These are phyloP conservation scores for Leucaena leucocephala DNA, from an alignment of 306 rosid genomes.

Conservation along the genomic window DNA sequence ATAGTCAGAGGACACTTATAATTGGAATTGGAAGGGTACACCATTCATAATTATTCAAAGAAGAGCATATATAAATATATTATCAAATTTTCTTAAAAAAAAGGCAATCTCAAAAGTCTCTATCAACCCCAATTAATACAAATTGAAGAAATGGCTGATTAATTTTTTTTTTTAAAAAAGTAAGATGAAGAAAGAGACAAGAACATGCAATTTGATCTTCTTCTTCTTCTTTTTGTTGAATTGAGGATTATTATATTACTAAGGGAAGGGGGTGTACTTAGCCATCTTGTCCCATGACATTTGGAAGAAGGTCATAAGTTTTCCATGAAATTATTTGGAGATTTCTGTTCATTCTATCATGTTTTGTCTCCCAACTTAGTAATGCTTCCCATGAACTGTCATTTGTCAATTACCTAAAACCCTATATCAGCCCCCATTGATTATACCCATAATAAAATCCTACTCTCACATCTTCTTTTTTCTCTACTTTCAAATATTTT, in stretches of 20 bases:
- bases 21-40: too few species aligned
- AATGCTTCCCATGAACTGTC: constrained; percentile 18
- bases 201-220: not conserved
- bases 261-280: not conserved
- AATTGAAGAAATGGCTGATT: not conserved
- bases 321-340: not conserved
- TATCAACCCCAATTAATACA: not conserved
- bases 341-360: not conserved
- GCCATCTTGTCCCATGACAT: not conserved
- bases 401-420: not conserved
- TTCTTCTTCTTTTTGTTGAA: not conserved
- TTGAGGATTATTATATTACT: too few species aligned
- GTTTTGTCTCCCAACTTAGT: not conserved
- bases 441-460: not conserved
- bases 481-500: not conserved
- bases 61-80: too few species aligned
- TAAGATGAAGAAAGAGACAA: not conserved
- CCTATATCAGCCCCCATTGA: not conserved
- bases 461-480: not conserved
- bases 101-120: not conserved
- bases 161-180: not conserved
- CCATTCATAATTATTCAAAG: not conserved
- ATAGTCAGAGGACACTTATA: too few species aligned
- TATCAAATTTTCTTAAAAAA: not conserved
- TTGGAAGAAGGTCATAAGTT: not conserved